Evolutionary conservation across 345 rosid genomes (phyloP).

Genomic region (Citrus maxima): DNA sequence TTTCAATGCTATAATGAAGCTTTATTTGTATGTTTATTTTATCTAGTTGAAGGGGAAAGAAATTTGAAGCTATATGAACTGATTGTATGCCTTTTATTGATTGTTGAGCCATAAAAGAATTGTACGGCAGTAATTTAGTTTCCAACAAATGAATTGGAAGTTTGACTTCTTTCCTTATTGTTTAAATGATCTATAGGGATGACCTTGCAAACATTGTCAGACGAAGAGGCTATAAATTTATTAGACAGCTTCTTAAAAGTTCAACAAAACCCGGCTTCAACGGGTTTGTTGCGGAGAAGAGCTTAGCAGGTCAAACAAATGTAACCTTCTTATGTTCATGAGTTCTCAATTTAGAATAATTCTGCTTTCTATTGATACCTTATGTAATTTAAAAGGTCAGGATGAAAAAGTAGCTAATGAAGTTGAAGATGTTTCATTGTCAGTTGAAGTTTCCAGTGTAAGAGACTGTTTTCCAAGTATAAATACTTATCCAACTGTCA

Average conservation of each 20-base stretch:
- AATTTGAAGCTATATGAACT: neutral
- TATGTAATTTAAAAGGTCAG: slow-evolving; percentile 21
- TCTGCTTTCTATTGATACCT: slow-evolving; percentile 15
- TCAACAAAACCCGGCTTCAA: slow-evolving; percentile 27
- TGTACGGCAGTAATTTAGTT: neutral
- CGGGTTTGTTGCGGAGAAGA: slow-evolving; percentile 20
- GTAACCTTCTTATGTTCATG: neutral
- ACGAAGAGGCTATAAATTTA: slow-evolving; percentile 79
- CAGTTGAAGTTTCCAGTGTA: slow-evolving; percentile 10
- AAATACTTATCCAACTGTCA: slow-evolving; percentile 24
- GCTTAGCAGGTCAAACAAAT: slow-evolving; percentile 41
- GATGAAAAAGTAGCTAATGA: slow-evolving; percentile 21
- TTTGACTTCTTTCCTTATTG: slow-evolving; percentile 1
- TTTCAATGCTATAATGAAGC: neutral
- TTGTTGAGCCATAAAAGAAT: neutral
- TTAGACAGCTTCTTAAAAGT: slow-evolving; percentile 56
- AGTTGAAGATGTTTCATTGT: slow-evolving; percentile 19
- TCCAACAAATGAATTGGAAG: neutral
- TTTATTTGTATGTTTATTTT: neutral
- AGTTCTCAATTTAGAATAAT: slow-evolving; percentile 1
- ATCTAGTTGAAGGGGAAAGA: neutral
- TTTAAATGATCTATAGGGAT: slow-evolving; percentile 42
- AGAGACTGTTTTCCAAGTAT: slow-evolving; percentile 12
- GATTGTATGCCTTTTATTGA: neutral
- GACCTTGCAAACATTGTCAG: slow-evolving; percentile 87